Evolutionary conservation across 306 rosid genomes (phyloP).

Genomic region (Adenanthera pavonina): DNA sequence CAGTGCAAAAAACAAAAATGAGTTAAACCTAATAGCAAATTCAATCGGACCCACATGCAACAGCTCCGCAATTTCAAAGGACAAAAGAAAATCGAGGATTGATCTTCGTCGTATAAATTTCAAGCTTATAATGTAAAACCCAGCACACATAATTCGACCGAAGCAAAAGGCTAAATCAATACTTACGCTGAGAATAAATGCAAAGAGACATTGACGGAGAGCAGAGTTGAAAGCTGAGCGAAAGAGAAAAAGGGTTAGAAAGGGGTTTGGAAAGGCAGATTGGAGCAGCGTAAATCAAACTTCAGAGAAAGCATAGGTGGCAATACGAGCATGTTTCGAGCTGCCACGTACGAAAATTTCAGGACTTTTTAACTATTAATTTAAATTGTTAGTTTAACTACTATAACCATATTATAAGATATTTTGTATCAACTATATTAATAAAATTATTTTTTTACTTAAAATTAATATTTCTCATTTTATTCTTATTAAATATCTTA

Average conservation of each 20-base stretch:
- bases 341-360: conserved; percentile 46
- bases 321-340: conserved; percentile 29
- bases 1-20: background rate
- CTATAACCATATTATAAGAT: too few species aligned
- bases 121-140: background rate
- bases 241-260: conserved; percentile 2
- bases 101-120: background rate
- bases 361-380: background rate
- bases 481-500: too few species aligned
- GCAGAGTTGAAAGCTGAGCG: conserved; percentile 17
- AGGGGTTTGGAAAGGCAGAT: background rate
- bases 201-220: conserved; percentile 7
- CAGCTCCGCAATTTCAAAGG: background rate
- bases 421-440: too few species aligned
- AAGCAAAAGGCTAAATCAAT: conserved; percentile 11
- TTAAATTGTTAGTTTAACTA: background rate
- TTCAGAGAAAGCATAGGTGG: conserved; percentile 50
- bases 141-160: background rate
- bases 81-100: background rate
- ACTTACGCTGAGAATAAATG: conserved; percentile 16
- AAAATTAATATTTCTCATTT: too few species aligned
- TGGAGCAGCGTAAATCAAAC: conserved; percentile 20
- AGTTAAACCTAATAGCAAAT: conserved; percentile 34
- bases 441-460: too few species aligned
- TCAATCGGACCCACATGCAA: background rate